These are phyloP conservation scores for Dryadomyces quercus-mongolicae DNA, from an alignment of 2,329 filamentous ascomycete genomes.

Conservation along the genomic window DNA sequence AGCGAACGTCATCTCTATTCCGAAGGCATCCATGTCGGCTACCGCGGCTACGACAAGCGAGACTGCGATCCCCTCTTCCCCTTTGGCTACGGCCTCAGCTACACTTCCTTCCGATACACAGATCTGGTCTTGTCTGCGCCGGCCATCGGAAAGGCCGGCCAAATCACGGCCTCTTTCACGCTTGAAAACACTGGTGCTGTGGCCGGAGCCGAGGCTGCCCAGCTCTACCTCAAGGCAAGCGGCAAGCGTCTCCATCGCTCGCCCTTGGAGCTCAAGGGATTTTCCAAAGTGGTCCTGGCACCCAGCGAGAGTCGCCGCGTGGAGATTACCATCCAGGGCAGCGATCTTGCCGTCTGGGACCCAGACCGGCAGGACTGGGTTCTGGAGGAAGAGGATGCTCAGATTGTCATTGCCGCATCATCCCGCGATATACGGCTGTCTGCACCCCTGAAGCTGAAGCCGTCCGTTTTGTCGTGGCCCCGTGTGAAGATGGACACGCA, in stretches of 20 bases:
- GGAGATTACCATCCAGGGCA: not conserved
- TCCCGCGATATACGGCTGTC: not conserved
- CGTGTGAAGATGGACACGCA: not conserved
- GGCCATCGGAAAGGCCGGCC: slow-evolving; percentile 8
- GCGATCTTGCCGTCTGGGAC: slow-evolving; percentile 3
- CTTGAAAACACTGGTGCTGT: slow-evolving; percentile 44
- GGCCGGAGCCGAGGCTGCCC: slow-evolving; percentile 38
- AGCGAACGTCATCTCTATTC: slow-evolving; percentile 43
- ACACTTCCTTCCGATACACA: slow-evolving; percentile 51
- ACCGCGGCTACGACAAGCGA: slow-evolving; percentile 65
- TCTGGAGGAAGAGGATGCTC: not conserved
- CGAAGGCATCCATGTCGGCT: slow-evolving; percentile 70
- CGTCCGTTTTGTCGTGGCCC: slow-evolving; percentile 1
- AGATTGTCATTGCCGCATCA: not conserved
- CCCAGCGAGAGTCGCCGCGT: slow-evolving; percentile 1
- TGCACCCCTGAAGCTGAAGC: not conserved
- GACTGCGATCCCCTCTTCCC: slow-evolving; percentile 55
- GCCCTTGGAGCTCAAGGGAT: slow-evolving; percentile 3
- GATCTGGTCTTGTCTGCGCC: slow-evolving; percentile 12
- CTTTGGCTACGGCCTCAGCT: slow-evolving; percentile 71
- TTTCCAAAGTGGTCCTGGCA: slow-evolving; percentile 1
- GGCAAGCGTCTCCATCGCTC: slow-evolving; percentile 1
- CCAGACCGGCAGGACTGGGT: slow-evolving; percentile 1
- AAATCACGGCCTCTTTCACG: slow-evolving; percentile 31
- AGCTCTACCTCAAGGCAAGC: slow-evolving; percentile 21